These are phyloP conservation scores for Sclerotinia minor DNA, from an alignment of 2,329 filamentous ascomycete species.

Conservation along the genomic window DNA sequence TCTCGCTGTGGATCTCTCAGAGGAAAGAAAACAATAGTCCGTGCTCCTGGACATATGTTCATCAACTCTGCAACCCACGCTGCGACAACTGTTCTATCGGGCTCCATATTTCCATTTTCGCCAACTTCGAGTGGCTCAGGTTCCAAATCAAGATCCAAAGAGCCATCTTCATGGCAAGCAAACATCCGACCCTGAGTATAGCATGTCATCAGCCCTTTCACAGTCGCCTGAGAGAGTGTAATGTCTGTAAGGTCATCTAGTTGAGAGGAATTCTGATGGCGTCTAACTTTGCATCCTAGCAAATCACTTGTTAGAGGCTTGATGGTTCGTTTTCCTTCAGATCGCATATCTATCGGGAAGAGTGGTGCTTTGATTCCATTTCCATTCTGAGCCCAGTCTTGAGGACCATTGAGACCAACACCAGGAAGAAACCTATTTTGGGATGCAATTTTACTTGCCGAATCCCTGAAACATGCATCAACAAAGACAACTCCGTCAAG, in stretches of 20 bases:
- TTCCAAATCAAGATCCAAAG: conserved; percentile 13
- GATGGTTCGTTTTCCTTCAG: background rate
- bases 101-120: conserved; percentile 10
- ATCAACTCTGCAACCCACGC: conserved; percentile 27
- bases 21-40: conserved; percentile 49
- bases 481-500: conserved; percentile 34
- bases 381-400: background rate
- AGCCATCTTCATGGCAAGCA: conserved; percentile 28
- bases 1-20: conserved; percentile 49
- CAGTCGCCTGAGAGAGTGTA: conserved; percentile 25
- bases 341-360: background rate
- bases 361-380: background rate
- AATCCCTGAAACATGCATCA: conserved; percentile 30
- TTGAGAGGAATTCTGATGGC: background rate
- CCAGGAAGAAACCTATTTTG: background rate
- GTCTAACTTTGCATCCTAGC: conserved; percentile 17
- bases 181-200: conserved; percentile 36
- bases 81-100: conserved; percentile 23
- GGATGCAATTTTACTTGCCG: conserved; percentile 18
- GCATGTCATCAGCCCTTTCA: conserved; percentile 27
- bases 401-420: background rate
- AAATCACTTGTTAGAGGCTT: conserved; percentile 19
- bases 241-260: conserved; percentile 1
- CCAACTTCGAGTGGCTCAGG: conserved; percentile 10
- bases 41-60: conserved; percentile 45